Evolutionary conservation across 2,329 filamentous ascomycete species (phyloP), one percentile per base, ranked within the genome.

Genomic region (Hypoxylon sp.): DNA sequence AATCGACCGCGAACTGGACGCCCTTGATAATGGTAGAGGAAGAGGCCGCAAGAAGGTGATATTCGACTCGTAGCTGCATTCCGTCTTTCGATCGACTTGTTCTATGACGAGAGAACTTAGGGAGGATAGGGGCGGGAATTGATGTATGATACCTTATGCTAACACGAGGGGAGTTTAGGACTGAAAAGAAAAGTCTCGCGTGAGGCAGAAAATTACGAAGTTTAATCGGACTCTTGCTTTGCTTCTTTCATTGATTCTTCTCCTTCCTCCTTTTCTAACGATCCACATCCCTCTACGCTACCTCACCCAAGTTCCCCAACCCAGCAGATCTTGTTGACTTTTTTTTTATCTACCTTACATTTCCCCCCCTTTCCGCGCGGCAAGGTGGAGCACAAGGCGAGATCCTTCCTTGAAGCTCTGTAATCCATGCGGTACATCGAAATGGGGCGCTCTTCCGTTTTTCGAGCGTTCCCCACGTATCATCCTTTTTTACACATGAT

Each of bases 341-440:
- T 17, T 46, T 17, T 36, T 32, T 11, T n/a, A n/a, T n/a, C n/a
- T n/a, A n/a, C n/a, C n/a, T 6, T 19, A 28, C 23, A 25, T 7
- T 32, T 46, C 14, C 23, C 25, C 23, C 25, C 28, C 45, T 60
- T 58, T 87, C 87, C 89, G 89, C 89, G 89, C 87, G 88, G 87
- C 87, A 85, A 88, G 89, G 89, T 91, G 89, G 88, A 91, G 89
- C 87, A 87, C 88, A 91, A 91, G 89, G 89, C 87, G 87, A 90
- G 89, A 89, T 78, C 82, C 82, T 88, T 91, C 89, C 89, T 91
- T 91, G 88, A 85, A 84, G 85, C 88, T 90, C 87, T 90, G 89
- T 91, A 91, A 90, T 90, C 88, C 87, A 88, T 89, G 89, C 89
- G 89, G 88, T 87, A 91, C 68, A 91, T 85, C 69, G n/a, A 82